Conservation (phyloP, 257 asterid species). For the Schizonepeta tenuifolia region DNA sequence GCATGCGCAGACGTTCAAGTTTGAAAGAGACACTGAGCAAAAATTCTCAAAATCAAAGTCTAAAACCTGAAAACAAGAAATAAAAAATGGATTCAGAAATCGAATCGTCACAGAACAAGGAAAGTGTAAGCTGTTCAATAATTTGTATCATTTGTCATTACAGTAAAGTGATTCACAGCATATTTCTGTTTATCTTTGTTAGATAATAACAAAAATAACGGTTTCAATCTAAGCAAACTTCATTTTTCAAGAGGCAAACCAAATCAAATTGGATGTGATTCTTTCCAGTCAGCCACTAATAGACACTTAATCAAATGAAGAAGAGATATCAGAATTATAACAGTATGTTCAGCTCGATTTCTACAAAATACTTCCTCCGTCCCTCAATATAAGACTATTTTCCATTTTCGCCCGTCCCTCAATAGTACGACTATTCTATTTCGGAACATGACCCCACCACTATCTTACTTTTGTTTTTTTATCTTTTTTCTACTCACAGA, state of each 20-base stretch:
- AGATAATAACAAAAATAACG: neutral
- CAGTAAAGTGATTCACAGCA: conserved; percentile 1
- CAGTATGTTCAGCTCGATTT: conserved; percentile 12
- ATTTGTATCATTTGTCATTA: neutral
- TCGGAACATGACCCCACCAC: too few species aligned
- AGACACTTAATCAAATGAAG: neutral
- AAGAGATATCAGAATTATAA: conserved; percentile 13
- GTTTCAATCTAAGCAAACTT: neutral
- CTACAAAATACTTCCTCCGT: too few species aligned
- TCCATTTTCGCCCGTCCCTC: too few species aligned
- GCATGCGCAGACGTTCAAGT: conserved; percentile 95
- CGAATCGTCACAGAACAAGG: neutral
- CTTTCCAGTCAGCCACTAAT: neutral
- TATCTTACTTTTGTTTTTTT: too few species aligned
- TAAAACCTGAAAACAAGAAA: conserved; percentile 67
- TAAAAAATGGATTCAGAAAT: conserved; percentile 21
- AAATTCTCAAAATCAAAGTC: conserved; percentile 96
- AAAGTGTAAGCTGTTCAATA: neutral
- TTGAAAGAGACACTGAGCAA: conserved; percentile 94
- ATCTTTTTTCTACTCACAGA: too few species aligned
- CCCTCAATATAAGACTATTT: too few species aligned
- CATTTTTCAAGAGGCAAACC: neutral
- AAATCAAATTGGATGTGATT: neutral
- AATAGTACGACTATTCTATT: too few species aligned
- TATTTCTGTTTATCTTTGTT: conserved; percentile 7